Evolutionary conservation across 495 filamentous ascomycete species (phyloP).

Genomic region (Hyaloscypha finlandica): DNA sequence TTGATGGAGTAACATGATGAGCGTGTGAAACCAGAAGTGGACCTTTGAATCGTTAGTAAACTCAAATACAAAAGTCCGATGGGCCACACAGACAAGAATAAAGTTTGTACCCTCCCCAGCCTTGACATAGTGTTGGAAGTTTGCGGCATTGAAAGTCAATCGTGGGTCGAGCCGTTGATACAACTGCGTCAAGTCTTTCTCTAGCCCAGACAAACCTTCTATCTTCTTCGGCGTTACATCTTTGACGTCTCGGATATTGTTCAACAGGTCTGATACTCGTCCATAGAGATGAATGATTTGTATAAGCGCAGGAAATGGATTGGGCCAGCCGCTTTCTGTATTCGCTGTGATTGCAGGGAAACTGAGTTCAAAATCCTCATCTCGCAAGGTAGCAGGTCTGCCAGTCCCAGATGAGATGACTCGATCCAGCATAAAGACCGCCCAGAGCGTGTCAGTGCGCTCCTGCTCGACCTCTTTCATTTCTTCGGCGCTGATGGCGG

Average conservation of each 20-base stretch:
- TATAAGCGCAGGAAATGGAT: conserved; percentile 76
- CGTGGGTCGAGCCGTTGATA: conserved; percentile 71
- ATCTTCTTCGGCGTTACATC: conserved; percentile 73
- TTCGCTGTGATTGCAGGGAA: conserved; percentile 66
- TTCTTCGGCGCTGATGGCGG: conserved; percentile 53
- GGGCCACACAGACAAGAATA: conserved; percentile 50
- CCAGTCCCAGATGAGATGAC: conserved; percentile 85
- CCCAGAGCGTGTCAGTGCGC: conserved; percentile 81
- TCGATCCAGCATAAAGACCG: conserved; percentile 81
- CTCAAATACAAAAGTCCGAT: no score
- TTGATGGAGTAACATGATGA: conserved; percentile 82
- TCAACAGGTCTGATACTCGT: conserved; percentile 77
- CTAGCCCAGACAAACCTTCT: conserved; percentile 68
- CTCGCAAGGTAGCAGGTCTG: conserved; percentile 73
- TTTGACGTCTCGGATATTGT: conserved; percentile 75
- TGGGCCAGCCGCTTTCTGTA: conserved; percentile 64
- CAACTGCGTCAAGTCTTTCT: conserved; percentile 74
- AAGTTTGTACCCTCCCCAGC: conserved; percentile 79
- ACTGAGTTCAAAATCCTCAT: conserved; percentile 77
- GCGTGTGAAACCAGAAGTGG: conserved; percentile 88
- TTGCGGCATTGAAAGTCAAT: conserved; percentile 76
- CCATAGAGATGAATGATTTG: conserved; percentile 84
- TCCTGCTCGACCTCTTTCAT: conserved; percentile 66
- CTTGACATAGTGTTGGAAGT: conserved; percentile 76
- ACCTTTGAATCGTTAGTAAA: conserved; percentile 38